Conservation (phyloP, 768 basidiomycete genomes). For the Hypholoma sublateritium region DNA sequence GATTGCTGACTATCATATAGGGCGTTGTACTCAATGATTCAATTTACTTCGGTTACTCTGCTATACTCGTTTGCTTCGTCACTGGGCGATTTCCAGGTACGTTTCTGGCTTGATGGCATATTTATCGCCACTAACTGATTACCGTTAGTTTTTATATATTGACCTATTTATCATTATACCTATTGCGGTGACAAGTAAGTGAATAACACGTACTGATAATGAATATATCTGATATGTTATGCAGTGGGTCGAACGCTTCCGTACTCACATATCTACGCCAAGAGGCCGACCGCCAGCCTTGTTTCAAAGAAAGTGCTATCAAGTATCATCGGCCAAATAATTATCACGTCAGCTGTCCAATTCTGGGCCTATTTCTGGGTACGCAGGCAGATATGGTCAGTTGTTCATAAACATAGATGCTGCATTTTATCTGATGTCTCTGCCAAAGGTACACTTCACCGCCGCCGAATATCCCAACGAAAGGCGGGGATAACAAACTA, state of each 20-base stretch:
- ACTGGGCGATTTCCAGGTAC: constrained; percentile 92
- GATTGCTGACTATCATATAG: constrained; percentile 39
- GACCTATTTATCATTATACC: constrained; percentile 98
- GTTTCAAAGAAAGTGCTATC: constrained; percentile 94
- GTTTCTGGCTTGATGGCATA: constrained; percentile 16
- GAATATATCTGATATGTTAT: constrained; percentile 6
- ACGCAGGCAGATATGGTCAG: constrained; percentile 78
- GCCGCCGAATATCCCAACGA: constrained; percentile 37
- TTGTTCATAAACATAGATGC: background rate
- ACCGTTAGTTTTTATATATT: constrained; percentile 85
- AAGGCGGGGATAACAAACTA: constrained; percentile 65
- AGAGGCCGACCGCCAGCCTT: constrained; percentile 92
- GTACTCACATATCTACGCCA: constrained; percentile 81
- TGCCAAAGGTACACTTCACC: constrained; percentile 75
- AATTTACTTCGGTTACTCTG: constrained; percentile 96
- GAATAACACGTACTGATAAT: constrained; percentile 1
- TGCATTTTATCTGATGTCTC: background rate
- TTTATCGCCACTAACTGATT: background rate
- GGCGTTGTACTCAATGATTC: constrained; percentile 98
- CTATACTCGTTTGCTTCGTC: constrained; percentile 97
- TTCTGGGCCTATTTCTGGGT: constrained; percentile 91
- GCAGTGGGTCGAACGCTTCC: constrained; percentile 95
- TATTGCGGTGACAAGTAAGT: constrained; percentile 91
- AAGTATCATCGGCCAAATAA: constrained; percentile 90
- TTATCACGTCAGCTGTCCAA: constrained; percentile 82